Conservation (phyloP, 352 stramenopile genomes). For the Phytopythium kandeliae region DNA sequence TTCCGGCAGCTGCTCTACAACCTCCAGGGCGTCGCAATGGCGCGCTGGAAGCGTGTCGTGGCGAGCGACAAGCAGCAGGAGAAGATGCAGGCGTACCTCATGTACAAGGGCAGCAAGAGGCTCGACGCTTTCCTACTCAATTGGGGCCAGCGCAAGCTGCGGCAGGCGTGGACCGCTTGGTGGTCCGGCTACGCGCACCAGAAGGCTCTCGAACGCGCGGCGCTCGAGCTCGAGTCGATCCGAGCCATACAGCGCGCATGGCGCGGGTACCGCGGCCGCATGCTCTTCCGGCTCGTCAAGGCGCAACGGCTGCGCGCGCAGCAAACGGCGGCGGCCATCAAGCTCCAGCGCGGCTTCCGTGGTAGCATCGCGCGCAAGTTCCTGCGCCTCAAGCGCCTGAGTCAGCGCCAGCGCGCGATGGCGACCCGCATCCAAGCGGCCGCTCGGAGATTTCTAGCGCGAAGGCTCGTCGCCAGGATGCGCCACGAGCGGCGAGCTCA, state of each 20-base stretch:
- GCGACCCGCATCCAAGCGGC: slow-evolving; percentile 49
- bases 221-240: slow-evolving; percentile 44
- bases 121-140: slow-evolving; percentile 65
- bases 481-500: slow-evolving; percentile 19
- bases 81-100: slow-evolving; percentile 60
- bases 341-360: slow-evolving; percentile 60
- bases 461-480: slow-evolving; percentile 16
- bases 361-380: slow-evolving; percentile 56
- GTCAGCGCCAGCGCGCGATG: slow-evolving; percentile 32
- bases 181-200: slow-evolving; percentile 41
- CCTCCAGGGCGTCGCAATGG: slow-evolving; percentile 54
- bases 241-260: slow-evolving; percentile 55
- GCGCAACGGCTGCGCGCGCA: slow-evolving; percentile 29
- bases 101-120: slow-evolving; percentile 78
- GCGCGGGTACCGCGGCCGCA: slow-evolving; percentile 35
- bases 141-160: slow-evolving; percentile 62
- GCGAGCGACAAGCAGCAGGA: slow-evolving; percentile 65
- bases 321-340: slow-evolving; percentile 34
- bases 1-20: slow-evolving; percentile 68
- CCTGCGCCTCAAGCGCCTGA: slow-evolving; percentile 43
- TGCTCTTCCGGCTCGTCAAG: slow-evolving; percentile 42
- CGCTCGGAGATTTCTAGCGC: slow-evolving; percentile 31
- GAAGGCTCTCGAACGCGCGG: slow-evolving; percentile 44
- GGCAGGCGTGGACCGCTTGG: slow-evolving; percentile 67
- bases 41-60: slow-evolving; percentile 45